Percentiles rank a stretch among this genome's conserved stretches.
These are phyloP conservation scores for Diaporthe sp. DNA, from an alignment of 2,329 filamentous ascomycete genomes.

Conservation along the genomic window DNA sequence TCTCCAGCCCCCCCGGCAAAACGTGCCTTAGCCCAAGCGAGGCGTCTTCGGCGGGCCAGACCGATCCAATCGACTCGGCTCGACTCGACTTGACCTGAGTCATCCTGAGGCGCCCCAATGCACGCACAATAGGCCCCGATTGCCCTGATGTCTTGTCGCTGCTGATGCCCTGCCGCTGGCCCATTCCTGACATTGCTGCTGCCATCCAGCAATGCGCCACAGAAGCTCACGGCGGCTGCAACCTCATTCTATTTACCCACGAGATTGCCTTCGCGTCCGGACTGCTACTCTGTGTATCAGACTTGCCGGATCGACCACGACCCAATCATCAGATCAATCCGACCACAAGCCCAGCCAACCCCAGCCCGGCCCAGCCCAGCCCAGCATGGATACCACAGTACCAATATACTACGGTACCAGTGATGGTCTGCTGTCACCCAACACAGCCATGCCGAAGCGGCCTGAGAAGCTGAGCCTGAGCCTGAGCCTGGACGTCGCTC, in stretches of 20 bases:
- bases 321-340: conserved; percentile 19
- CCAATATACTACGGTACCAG: no score
- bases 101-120: not conserved
- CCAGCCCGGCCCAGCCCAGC: no score
- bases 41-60: conserved; percentile 21
- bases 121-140: not conserved
- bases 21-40: conserved; percentile 20
- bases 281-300: conserved; percentile 27
- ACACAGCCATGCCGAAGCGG: not conserved
- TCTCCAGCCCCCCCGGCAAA: conserved; percentile 19
- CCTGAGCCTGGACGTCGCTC: not conserved
- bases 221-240: conserved; percentile 21
- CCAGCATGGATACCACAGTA: conserved; percentile 4
- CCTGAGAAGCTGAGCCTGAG: not conserved
- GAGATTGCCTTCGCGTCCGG: conserved; percentile 19
- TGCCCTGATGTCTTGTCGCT: not conserved
- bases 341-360: conserved; percentile 1
- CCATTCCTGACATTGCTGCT: not conserved
- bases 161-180: not conserved
- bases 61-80: conserved; percentile 20
- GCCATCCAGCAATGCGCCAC: not conserved
- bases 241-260: conserved; percentile 22
- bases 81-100: not conserved
- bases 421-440: not conserved
- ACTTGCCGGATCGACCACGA: conserved; percentile 23